A percentile compares a stretch with the other conserved stretches of the same genome.
Conservation (phyloP, 495 filamentous ascomycete species). For the Aeminium ludgeri region DNA sequence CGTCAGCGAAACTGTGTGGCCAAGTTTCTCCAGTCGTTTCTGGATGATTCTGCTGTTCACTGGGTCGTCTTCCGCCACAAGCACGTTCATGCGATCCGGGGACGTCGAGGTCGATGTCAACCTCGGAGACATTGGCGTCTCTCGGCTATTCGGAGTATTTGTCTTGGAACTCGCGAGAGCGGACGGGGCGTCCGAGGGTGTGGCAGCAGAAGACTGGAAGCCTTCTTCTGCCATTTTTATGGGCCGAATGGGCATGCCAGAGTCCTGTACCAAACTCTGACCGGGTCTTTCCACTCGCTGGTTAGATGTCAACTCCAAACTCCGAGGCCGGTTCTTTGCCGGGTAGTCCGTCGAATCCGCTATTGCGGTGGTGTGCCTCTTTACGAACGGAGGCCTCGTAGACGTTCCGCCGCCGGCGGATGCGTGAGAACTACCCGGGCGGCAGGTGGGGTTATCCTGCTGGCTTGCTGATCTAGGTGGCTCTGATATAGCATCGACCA, state of each 20-base stretch:
- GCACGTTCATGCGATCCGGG: constrained; percentile 39
- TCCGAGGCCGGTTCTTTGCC: too few relatives aligned
- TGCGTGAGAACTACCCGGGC: constrained; percentile 1
- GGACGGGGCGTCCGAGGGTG: background rate
- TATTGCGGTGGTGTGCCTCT: constrained; percentile 3
- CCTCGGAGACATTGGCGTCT: background rate
- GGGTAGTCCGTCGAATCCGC: too few relatives aligned
- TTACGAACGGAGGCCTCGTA: constrained; percentile 6
- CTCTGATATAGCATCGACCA: constrained; percentile 60
- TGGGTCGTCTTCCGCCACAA: constrained; percentile 87
- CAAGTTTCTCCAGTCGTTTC: constrained; percentile 67
- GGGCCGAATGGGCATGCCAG: constrained; percentile 14
- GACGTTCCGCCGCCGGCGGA: background rate
- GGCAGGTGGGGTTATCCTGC: constrained; percentile 10
- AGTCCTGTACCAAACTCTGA: too few relatives aligned
- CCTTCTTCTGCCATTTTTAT: constrained; percentile 19
- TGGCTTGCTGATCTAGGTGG: constrained; percentile 31
- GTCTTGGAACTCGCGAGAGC: too few relatives aligned
- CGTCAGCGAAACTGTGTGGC: constrained; percentile 55
- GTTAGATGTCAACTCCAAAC: too few relatives aligned
- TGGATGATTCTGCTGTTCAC: constrained; percentile 77
- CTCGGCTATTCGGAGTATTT: too few relatives aligned
- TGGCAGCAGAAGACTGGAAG: background rate
- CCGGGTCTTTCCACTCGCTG: too few relatives aligned
- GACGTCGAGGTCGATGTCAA: background rate